Conservation (phyloP, 352 stramenopile species). For the Saprolegnia parasitica region DNA sequence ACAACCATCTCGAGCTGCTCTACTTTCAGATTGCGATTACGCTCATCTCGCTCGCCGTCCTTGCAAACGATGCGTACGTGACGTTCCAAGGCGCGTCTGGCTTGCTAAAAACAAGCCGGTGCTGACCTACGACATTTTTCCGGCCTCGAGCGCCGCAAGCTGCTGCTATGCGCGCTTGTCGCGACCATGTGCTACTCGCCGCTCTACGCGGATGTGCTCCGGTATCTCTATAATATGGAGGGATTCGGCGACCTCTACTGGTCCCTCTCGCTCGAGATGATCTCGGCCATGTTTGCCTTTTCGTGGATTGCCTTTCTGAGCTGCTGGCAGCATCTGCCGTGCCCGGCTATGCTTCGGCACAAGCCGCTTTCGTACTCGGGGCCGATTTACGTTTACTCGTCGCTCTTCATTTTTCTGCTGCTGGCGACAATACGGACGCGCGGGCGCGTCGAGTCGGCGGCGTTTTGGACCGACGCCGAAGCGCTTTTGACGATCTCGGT, state of each 20-base stretch:
- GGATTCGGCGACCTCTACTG: constrained; percentile 18
- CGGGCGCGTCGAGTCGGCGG: neutral
- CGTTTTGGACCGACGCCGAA: neutral
- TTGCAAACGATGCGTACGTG: neutral
- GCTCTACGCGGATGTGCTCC: constrained; percentile 23
- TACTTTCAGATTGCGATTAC: constrained; percentile 13
- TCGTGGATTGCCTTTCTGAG: neutral
- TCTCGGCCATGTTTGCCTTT: constrained; percentile 22
- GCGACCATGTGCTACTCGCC: neutral
- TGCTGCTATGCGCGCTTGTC: constrained; percentile 9
- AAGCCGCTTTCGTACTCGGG: neutral
- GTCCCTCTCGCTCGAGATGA: constrained; percentile 18
- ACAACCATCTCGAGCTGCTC: constrained; percentile 4
- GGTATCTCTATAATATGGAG: constrained; percentile 18
- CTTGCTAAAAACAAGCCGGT: constrained; percentile 21
- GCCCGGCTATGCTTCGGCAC: neutral
- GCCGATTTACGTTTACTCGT: constrained; percentile 12
- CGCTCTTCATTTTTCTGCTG: neutral
- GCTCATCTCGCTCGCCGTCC: neutral
- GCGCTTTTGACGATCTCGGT: neutral
- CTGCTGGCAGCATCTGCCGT: neutral
- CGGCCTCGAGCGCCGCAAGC: constrained; percentile 22
- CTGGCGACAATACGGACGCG: neutral
- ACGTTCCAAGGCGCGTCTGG: constrained; percentile 12
- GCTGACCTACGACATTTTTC: constrained; percentile 26